Conservation (phyloP, 75 land plant genomes). For the Picea sitchensis region DNA sequence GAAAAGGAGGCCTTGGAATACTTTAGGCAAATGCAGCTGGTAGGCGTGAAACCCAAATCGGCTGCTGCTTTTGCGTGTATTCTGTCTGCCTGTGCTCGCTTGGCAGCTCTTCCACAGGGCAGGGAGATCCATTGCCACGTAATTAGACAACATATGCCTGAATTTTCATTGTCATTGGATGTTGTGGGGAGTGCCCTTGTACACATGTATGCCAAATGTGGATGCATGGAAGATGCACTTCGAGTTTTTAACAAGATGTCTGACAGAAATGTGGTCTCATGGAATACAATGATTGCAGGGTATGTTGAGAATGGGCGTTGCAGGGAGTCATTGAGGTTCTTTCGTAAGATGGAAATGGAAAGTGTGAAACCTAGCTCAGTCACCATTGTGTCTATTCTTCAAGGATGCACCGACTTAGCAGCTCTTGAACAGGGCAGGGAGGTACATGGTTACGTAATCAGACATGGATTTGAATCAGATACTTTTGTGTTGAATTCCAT, state of each 20-base stretch:
- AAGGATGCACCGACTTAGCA: conserved; percentile 5
- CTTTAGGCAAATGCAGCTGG: conserved; percentile 4
- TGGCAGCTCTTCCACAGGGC: not conserved
- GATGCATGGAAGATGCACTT: not conserved
- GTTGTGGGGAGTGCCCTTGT: conserved; percentile 6
- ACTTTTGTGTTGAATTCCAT: conserved; percentile 19
- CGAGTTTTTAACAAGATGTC: conserved; percentile 11
- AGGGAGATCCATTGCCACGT: not conserved
- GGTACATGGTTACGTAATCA: conserved; percentile 2
- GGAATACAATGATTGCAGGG: conserved; percentile 15
- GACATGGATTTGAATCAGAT: not conserved
- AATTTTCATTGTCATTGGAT: not conserved
- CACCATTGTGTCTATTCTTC: conserved; percentile 2
- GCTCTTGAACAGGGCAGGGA: not conserved
- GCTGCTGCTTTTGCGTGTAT: not conserved
- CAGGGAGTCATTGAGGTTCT: not conserved
- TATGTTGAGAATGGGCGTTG: conserved; percentile 4
- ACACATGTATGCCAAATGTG: conserved; percentile 11
- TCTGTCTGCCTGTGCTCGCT: not conserved
- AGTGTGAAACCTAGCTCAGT: conserved; percentile 10
- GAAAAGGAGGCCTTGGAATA: not conserved
- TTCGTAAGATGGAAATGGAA: conserved; percentile 11
- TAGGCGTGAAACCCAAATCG: not conserved
- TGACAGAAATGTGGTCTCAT: conserved; percentile 2
- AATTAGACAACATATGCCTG: not conserved